Percentiles rank a stretch among this genome's conserved stretches.
Conservation (phyloP, 148 eudicot species). For the Rhododendron simsii region DNA sequence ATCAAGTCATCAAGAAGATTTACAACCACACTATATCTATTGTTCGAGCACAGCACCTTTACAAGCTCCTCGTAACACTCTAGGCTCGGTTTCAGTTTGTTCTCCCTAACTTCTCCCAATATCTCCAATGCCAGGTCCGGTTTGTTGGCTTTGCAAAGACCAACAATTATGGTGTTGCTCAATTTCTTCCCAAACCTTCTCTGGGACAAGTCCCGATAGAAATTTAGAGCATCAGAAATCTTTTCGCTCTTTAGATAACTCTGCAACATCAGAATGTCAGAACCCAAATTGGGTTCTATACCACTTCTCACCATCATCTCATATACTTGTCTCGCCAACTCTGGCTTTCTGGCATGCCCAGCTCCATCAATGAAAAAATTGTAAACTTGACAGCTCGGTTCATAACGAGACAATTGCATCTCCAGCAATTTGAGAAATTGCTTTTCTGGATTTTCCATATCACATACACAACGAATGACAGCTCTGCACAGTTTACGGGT, state of each 20-base stretch:
- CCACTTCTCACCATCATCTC: slow-evolving; percentile 51
- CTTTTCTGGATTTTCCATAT: slow-evolving; percentile 51
- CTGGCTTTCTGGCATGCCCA: slow-evolving; percentile 56
- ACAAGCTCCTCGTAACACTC: slow-evolving; percentile 74
- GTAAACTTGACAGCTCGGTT: slow-evolving; percentile 25
- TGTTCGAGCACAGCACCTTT: slow-evolving; percentile 27
- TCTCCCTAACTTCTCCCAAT: slow-evolving; percentile 29
- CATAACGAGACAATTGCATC: slow-evolving; percentile 46
- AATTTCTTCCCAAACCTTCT: slow-evolving; percentile 33
- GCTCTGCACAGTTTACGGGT: slow-evolving; percentile 34
- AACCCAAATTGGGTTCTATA: slow-evolving; percentile 30
- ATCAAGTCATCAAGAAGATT: slow-evolving; percentile 47
- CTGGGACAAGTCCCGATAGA: slow-evolving; percentile 33
- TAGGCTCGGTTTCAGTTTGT: slow-evolving; percentile 33
- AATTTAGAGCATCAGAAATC: slow-evolving; percentile 51
- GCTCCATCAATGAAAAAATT: slow-evolving; percentile 73
- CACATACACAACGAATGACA: slow-evolving; percentile 42
- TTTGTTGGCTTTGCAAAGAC: slow-evolving; percentile 61
- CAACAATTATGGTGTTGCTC: slow-evolving; percentile 47
- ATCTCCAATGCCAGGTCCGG: slow-evolving; percentile 39
- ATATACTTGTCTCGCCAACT: slow-evolving; percentile 55
- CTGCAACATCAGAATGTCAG: slow-evolving; percentile 50
- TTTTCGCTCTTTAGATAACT: slow-evolving; percentile 46
- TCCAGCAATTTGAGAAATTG: slow-evolving; percentile 53
- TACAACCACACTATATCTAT: slow-evolving; percentile 33